Percentiles rank a stretch among this genome's conserved stretches.
Evolutionary conservation across 305 asterid genomes (phyloP).

Genomic region (Caryopteris hybrid): DNA sequence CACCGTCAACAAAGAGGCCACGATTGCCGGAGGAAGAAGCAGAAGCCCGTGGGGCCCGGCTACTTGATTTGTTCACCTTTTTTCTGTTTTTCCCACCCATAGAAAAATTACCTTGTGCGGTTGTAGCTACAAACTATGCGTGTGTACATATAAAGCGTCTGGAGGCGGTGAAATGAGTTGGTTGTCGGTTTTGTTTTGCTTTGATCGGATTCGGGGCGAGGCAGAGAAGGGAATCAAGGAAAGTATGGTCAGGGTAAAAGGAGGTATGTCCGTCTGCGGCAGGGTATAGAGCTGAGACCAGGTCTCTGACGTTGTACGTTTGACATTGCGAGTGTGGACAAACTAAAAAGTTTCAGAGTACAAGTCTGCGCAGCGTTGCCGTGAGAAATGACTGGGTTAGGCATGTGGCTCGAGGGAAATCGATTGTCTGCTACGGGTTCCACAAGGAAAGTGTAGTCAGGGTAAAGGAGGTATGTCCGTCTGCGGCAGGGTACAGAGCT

Average conservation of each 20-base stretch:
- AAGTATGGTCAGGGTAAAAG: not conserved
- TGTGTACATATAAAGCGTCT: not conserved
- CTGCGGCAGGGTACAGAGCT: conserved; percentile 7
- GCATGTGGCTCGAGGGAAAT: not conserved
- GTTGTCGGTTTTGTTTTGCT: not conserved
- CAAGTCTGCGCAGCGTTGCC: conserved; percentile 16
- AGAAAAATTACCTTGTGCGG: not conserved
- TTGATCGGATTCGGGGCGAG: not conserved
- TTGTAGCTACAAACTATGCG: not conserved
- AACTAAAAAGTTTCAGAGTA: not conserved
- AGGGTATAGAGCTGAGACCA: conserved; percentile 10
- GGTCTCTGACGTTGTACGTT: conserved; percentile 15
- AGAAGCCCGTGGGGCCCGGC: conserved; percentile 30
- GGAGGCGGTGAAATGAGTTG: conserved; percentile 10
- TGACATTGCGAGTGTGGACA: not conserved
- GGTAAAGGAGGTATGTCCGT: not conserved
- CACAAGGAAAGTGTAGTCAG: not conserved
- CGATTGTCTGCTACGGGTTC: no score
- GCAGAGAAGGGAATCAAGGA: not conserved
- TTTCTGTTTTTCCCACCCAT: conserved; percentile 57
- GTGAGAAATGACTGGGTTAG: not conserved
- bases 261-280: not conserved
- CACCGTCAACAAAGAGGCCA: conserved; percentile 75
- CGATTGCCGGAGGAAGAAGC: conserved; percentile 34
- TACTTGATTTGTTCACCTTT: conserved; percentile 44